A percentile compares a stretch with the other conserved stretches of the same genome.
phyloP scores from a whole-genome alignment of 768 basidiomycete species.

The Pholiota molesta region DNA sequence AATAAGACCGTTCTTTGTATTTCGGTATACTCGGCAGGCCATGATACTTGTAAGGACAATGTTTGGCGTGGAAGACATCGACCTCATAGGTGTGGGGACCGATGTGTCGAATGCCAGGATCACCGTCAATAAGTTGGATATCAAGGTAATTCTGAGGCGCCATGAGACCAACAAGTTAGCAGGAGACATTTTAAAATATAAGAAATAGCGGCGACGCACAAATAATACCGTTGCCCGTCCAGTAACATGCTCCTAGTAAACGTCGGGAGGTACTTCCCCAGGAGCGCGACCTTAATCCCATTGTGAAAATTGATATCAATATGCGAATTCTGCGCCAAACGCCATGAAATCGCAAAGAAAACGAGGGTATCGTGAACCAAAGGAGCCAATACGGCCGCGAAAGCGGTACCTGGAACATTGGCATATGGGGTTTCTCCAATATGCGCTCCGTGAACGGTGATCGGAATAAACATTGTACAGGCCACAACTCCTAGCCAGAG shows the following conservation, averaged over 20 bases:
- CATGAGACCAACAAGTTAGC: too few relatives aligned
- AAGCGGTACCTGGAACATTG: conserved; percentile 24
- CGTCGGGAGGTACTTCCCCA: conserved; percentile 28
- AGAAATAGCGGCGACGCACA: conserved; percentile 24
- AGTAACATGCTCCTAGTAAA: conserved; percentile 35
- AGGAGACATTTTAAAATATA: too few relatives aligned
- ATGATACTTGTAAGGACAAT: conserved; percentile 3
- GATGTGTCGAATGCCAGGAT: conserved; percentile 3
- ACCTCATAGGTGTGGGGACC: conserved; percentile 9
- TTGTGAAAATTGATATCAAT: conserved; percentile 10
- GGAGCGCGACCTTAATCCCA: conserved; percentile 23
- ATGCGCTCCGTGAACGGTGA: conserved; percentile 23
- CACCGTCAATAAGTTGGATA: conserved; percentile 3
- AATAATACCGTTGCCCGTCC: conserved; percentile 42
- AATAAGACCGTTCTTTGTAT: not conserved
- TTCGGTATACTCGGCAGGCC: conserved; percentile 3
- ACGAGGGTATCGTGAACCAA: conserved; percentile 35
- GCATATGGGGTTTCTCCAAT: conserved; percentile 33
- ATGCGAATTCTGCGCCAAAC: conserved; percentile 24
- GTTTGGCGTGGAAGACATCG: conserved; percentile 5
- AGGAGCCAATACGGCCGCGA: conserved; percentile 29
- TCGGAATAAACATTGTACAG: conserved; percentile 28
- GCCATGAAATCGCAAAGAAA: conserved; percentile 35
- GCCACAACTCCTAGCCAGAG: conserved; percentile 36
- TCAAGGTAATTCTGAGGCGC: not conserved